Percentiles rank a stretch among this genome's conserved stretches.
Conservation (phyloP, 257 asterid genomes). For the Solanum sejunctum region DNA sequence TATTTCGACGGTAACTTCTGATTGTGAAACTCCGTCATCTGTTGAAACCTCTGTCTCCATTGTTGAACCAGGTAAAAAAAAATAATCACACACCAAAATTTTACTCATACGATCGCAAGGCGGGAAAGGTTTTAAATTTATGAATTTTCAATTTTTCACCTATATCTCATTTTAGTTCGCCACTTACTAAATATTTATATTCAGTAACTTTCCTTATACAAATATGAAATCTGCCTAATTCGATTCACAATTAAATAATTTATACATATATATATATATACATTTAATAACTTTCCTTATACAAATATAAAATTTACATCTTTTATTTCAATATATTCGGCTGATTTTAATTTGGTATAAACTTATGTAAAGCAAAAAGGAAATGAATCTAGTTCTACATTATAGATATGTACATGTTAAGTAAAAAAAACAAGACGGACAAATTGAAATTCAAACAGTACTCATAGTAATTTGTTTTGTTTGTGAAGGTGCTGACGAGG, state of each 20-base stretch:
- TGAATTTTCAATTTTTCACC: neutral
- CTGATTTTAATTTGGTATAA: no score
- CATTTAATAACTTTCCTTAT: neutral
- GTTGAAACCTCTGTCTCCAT: slow-evolving; percentile 16
- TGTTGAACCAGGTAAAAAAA: slow-evolving; percentile 36
- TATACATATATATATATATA: no score
- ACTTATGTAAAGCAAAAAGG: no score
- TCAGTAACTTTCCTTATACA: neutral
- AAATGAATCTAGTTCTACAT: no score
- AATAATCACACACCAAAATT: no score
- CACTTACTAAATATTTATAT: no score
- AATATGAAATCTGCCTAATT: neutral
- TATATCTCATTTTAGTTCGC: neutral
- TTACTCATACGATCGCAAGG: no score
- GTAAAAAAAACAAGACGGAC: no score
- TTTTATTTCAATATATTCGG: no score
- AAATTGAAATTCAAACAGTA: neutral
- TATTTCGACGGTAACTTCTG: slow-evolving; percentile 11
- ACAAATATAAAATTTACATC: neutral
- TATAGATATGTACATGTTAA: no score
- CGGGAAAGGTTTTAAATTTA: neutral
- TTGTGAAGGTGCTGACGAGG: slow-evolving; percentile 40
- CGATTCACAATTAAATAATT: neutral
- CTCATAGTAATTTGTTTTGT: neutral
- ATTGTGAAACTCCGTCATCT: slow-evolving; percentile 13